A percentile compares a stretch with the other conserved stretches of the same genome.
phyloP scores from a whole-genome alignment of 176 grass and related monocot species.

The Raddia guianensis region DNA sequence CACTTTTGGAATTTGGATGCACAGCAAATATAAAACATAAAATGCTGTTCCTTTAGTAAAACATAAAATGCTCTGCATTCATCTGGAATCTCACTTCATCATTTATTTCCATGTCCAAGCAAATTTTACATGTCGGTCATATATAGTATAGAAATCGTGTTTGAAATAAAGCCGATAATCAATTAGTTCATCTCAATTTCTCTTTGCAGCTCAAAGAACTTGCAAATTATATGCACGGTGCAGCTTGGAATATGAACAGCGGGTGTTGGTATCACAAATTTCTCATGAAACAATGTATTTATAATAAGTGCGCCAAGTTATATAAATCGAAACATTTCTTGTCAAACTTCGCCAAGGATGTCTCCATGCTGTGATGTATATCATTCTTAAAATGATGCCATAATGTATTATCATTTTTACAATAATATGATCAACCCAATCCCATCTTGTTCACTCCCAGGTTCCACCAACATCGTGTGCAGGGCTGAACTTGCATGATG shows the following conservation, averaged over 20 bases:
- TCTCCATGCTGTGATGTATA: neutral
- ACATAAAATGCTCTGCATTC: too few relatives aligned
- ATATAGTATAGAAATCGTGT: neutral
- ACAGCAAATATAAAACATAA: neutral
- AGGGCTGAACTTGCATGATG: neutral
- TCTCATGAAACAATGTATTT: slow-evolving; percentile 12
- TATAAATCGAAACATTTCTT: slow-evolving; percentile 10
- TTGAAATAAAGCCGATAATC: slow-evolving; percentile 3
- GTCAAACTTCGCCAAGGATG: neutral
- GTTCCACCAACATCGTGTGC: neutral
- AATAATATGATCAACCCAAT: neutral
- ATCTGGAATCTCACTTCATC: too few relatives aligned
- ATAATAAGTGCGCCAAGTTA: neutral
- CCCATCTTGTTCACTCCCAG: neutral
- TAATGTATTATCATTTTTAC: too few relatives aligned
- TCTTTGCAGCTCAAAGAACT: slow-evolving; percentile 54
- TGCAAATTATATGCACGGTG: slow-evolving; percentile 43
- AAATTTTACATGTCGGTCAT: neutral
- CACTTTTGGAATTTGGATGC: neutral
- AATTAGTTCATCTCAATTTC: neutral
- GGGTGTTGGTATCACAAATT: slow-evolving; percentile 31
- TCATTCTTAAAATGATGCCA: neutral
- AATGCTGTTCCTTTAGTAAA: neutral
- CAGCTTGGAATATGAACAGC: slow-evolving; percentile 42
- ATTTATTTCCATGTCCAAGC: neutral